These are phyloP conservation scores for Opeltia flavorubescens DNA, from an alignment of 495 filamentous ascomycete species.

Conservation along the genomic window DNA sequence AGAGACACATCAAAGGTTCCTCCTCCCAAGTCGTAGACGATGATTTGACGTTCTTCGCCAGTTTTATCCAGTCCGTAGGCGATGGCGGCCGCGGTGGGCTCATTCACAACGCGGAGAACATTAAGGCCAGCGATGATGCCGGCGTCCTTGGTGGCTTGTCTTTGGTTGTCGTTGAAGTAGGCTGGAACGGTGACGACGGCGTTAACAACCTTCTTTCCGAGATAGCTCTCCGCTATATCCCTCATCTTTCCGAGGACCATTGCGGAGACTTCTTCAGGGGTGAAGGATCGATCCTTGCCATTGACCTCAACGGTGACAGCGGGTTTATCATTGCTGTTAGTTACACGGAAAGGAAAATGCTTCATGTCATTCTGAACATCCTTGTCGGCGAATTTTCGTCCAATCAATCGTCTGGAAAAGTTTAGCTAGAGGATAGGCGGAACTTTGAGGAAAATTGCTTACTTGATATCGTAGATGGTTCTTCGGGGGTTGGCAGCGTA, in stretches of 20 bases:
- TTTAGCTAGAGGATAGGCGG: background rate
- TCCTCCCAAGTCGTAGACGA: conserved; percentile 97
- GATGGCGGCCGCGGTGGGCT: conserved; percentile 79
- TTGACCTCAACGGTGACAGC: conserved; percentile 63
- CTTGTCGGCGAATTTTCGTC: conserved; percentile 77
- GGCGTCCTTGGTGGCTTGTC: conserved; percentile 95
- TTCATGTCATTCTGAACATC: conserved; percentile 75
- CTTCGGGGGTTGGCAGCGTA: conserved; percentile 79
- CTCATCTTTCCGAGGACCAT: conserved; percentile 94
- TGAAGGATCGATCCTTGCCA: conserved; percentile 61
- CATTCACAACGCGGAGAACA: conserved; percentile 95
- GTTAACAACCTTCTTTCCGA: conserved; percentile 91
- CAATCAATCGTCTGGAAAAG: conserved; percentile 60
- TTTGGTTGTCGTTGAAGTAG: conserved; percentile 99
- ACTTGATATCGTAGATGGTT: conserved; percentile 92
- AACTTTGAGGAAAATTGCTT: conserved; percentile 24
- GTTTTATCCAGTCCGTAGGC: conserved; percentile 68
- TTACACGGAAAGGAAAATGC: conserved; percentile 82
- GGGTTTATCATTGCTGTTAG: conserved; percentile 71
- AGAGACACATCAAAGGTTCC: conserved; percentile 99
- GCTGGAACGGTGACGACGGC: conserved; percentile 95
- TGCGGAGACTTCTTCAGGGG: conserved; percentile 76
- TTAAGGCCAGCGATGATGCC: conserved; percentile 90
- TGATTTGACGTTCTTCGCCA: conserved; percentile 76
- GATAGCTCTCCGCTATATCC: conserved; percentile 85